phyloP scores from a whole-genome alignment of 768 basidiomycete genomes.

The Dendrothele bispora region DNA sequence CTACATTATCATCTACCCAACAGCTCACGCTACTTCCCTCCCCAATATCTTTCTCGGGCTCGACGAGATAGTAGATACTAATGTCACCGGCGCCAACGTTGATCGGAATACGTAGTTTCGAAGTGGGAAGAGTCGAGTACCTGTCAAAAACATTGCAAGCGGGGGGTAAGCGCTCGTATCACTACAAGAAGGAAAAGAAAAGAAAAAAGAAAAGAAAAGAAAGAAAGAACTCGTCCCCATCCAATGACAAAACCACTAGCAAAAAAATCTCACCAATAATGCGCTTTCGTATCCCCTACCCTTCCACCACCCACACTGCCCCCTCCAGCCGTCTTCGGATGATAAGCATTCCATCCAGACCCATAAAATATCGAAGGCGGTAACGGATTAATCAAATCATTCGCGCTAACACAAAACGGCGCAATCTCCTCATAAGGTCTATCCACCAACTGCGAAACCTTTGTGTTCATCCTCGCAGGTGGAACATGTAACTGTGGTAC shows the following conservation, averaged over 20 bases:
- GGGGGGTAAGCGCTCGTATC: no score
- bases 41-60: slow-evolving; percentile 56
- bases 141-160: no score
- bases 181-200: no score
- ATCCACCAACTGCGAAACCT: slow-evolving; percentile 48
- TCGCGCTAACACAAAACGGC: slow-evolving; percentile 94
- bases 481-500: slow-evolving; percentile 60
- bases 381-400: slow-evolving; percentile 95
- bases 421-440: slow-evolving; percentile 79
- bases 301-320: slow-evolving; percentile 35
- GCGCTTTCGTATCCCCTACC: slow-evolving; percentile 57
- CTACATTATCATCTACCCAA: slow-evolving; percentile 97
- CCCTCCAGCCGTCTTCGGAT: slow-evolving; percentile 57
- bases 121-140: slow-evolving; percentile 84
- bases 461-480: slow-evolving; percentile 66
- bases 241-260: no score
- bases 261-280: no score
- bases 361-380: slow-evolving; percentile 94
- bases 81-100: slow-evolving; percentile 88
- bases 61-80: slow-evolving; percentile 85
- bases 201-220: no score
- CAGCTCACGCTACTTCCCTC: slow-evolving; percentile 78
- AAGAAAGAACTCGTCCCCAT: no score
- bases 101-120: slow-evolving; percentile 80
- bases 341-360: slow-evolving; percentile 83